These are phyloP conservation scores for Cymbopogon citratus DNA, from an alignment of 176 grass and related monocot genomes.

Conservation along the genomic window DNA sequence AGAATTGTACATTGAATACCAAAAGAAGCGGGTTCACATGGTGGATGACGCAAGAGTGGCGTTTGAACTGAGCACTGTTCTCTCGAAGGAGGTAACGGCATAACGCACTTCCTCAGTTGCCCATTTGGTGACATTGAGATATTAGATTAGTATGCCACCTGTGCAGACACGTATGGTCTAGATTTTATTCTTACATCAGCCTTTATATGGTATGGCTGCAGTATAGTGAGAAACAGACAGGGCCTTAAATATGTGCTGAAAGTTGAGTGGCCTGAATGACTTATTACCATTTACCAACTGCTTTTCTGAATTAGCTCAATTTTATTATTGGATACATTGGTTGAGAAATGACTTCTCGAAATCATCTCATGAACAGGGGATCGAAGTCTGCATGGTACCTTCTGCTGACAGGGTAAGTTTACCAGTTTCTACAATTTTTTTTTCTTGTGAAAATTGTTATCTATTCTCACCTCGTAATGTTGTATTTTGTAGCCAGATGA, in stretches of 20 bases:
- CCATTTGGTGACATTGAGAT: neutral
- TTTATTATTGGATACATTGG: neutral
- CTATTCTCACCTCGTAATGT: conserved; percentile 2
- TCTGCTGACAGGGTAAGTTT: conserved; percentile 4
- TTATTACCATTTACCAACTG: conserved; percentile 14
- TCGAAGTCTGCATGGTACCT: conserved; percentile 28
- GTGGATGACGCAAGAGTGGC: conserved; percentile 76
- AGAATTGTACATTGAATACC: conserved; percentile 69
- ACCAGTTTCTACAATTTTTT: neutral
- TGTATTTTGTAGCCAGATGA: conserved; percentile 61
- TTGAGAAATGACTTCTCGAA: neutral
- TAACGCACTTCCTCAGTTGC: neutral
- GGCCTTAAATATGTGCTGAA: neutral
- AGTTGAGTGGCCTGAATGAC: neutral
- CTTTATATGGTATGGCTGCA: neutral
- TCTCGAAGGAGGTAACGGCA: conserved; percentile 64
- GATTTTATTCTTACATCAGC: neutral
- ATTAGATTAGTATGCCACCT: neutral
- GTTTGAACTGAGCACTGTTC: conserved; percentile 91
- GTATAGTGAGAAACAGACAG: neutral
- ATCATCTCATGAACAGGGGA: conserved; percentile 40
- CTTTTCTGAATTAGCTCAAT: neutral
- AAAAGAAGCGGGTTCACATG: conserved; percentile 59
- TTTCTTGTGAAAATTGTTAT: conserved; percentile 1
- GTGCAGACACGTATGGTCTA: conserved; percentile 1